Percentiles rank a stretch among this genome's conserved stretches.
These are phyloP conservation scores for Arachis hypogaea DNA, from an alignment of 306 rosid species.

Conservation along the genomic window DNA sequence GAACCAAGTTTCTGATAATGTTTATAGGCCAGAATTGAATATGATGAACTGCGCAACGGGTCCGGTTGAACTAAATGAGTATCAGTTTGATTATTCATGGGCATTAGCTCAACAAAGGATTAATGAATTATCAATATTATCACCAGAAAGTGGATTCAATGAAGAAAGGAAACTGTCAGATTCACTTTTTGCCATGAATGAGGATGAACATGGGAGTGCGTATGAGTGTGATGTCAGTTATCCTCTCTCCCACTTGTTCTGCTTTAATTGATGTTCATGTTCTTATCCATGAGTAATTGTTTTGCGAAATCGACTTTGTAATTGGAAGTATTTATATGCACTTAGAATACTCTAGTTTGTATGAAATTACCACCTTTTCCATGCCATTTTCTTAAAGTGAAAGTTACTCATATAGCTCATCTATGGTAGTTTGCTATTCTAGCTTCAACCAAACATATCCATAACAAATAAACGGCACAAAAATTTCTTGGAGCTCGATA, in stretches of 20 bases:
- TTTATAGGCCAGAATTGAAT: slow-evolving; percentile 49
- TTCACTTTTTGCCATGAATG: slow-evolving; percentile 27
- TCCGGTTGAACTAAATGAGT: slow-evolving; percentile 27
- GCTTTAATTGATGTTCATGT: slow-evolving; percentile 30
- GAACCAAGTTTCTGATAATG: slow-evolving; percentile 30
- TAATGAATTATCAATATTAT: slow-evolving; percentile 24
- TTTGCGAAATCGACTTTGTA: slow-evolving; percentile 8
- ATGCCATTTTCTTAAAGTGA: neutral
- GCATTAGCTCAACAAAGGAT: slow-evolving; percentile 38
- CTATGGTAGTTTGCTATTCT: no score
- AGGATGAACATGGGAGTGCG: slow-evolving; percentile 9
- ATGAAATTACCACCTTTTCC: neutral
- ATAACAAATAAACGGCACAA: neutral
- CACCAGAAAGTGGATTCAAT: slow-evolving; percentile 23
- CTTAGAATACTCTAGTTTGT: slow-evolving; percentile 14
- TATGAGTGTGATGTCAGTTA: slow-evolving; percentile 34
- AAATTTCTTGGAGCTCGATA: neutral
- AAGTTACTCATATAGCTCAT: no score
- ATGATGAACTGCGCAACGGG: slow-evolving; percentile 48
- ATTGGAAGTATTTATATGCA: slow-evolving; percentile 13
- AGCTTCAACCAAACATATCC: no score
- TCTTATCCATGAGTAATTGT: neutral
- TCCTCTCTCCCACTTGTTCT: slow-evolving; percentile 38
- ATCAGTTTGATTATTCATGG: slow-evolving; percentile 50
- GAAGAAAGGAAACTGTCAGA: slow-evolving; percentile 22